Conservation (phyloP, 495 filamentous ascomycete genomes). For the Baudoinia panamericana region DNA sequence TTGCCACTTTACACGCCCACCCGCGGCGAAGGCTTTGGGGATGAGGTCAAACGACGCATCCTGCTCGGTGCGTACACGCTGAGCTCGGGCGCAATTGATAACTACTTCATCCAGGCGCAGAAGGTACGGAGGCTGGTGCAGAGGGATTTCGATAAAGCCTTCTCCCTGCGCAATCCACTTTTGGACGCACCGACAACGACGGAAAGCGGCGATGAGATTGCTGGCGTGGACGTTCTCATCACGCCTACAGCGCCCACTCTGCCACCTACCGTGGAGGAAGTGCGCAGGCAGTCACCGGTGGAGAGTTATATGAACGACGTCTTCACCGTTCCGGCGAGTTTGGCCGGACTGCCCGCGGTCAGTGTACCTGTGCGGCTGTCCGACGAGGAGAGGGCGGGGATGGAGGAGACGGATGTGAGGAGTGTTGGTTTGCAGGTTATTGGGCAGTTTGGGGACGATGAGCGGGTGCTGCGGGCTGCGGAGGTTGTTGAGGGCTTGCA, state of each 20-base stretch:
- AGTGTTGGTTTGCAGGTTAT: constrained; percentile 72
- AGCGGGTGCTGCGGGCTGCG: constrained; percentile 45
- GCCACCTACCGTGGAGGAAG: constrained; percentile 47
- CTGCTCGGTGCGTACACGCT: constrained; percentile 82
- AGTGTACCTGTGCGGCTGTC: constrained; percentile 54
- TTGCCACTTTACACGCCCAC: constrained; percentile 60
- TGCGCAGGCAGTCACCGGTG: constrained; percentile 33
- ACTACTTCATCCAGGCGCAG: constrained; percentile 94
- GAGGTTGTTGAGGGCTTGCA: constrained; percentile 29
- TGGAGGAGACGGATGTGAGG: constrained; percentile 27
- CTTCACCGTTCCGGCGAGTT: constrained; percentile 84
- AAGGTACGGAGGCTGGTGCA: constrained; percentile 71
- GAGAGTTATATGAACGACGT: constrained; percentile 81
- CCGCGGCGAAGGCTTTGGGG: constrained; percentile 59
- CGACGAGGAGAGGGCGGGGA: constrained; percentile 21
- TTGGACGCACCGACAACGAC: background rate
- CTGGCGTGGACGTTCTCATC: constrained; percentile 69
- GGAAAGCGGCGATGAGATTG: background rate
- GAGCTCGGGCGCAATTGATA: constrained; percentile 81
- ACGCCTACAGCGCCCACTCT: constrained; percentile 72
- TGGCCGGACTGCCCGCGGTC: constrained; percentile 82
- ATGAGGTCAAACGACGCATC: constrained; percentile 75
- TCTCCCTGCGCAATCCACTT: constrained; percentile 55
- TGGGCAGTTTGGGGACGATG: constrained; percentile 83
- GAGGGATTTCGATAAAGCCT: constrained; percentile 70